Evolutionary conservation across 225 moss, liverwort and hornwort genomes (phyloP), one percentile per base, ranked within the genome.

Genomic region (Pseudoscleropodium purum): DNA sequence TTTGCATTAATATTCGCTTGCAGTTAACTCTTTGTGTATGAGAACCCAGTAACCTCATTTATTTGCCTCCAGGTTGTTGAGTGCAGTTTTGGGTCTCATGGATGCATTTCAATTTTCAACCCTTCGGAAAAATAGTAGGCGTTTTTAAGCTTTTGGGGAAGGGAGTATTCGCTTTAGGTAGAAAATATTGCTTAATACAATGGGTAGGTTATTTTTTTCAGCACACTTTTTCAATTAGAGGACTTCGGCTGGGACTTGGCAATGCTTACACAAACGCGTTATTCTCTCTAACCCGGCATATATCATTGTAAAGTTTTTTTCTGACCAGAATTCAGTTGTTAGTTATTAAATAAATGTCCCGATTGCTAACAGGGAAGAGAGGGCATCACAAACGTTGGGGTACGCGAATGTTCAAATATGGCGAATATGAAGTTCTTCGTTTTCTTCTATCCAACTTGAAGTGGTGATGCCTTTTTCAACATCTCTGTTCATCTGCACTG

Each of bases 341-440:
- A 51, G 64, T 49, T n/a, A 29, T 85, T 27, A 33, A 59, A 47
- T 70, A 20, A 87, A 54, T 68, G 88, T 64, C n/a, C 67, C 67
- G 70, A 37, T 31, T 88, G 86, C 84, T 60, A 88, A 83, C 91
- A 99, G 99, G 99, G 70, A 97, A 90, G 87, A 93, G 99, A 93
- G 99, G 99, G 60, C 95, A 92, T 82, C 99, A 99, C 90, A 99
- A 99, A 90, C 94, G 93, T 88, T 97, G 97, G 97, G 97, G 97
- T 91, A 96, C 97, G 68, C 94, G 99, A 91, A 97, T 99, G 96
- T 97, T 99, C 92, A 96, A 96, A 91, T 99, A 97, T 72, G 95
- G 95, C 72, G 97, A 97, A 84, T 99, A 99, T 90, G 97, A 99
- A 91, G 99, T 99, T 66, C 82, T 97, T 86, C 97, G 99, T 62